A percentile compares a stretch with the other conserved stretches of the same genome.
phyloP scores from a whole-genome alignment of 2,329 filamentous ascomycete genomes.

The Zymoseptoria brevis region DNA sequence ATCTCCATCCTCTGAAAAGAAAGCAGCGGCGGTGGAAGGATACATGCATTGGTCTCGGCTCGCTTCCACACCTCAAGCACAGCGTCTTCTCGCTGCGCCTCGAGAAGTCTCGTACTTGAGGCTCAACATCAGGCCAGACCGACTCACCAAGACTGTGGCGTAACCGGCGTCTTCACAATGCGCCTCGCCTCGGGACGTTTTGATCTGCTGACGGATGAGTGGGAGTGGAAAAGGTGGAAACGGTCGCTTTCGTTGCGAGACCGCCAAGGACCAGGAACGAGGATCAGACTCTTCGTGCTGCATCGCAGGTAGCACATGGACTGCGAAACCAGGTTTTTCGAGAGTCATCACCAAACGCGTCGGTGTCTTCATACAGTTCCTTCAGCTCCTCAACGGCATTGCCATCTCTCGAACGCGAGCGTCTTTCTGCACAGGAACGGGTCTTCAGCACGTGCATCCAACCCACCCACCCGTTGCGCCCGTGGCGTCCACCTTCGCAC shows the following conservation, averaged over 20 bases:
- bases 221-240: neutral
- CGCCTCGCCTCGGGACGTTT: neutral
- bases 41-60: neutral
- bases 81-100: neutral
- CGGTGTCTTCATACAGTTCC: too few relatives aligned
- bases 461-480: neutral
- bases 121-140: neutral
- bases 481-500: neutral
- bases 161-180: too few relatives aligned
- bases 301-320: too few relatives aligned
- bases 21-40: neutral
- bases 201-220: too few relatives aligned
- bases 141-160: neutral
- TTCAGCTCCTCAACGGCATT: too few relatives aligned
- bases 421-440: too few relatives aligned
- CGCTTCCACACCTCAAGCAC: neutral
- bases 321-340: too few relatives aligned
- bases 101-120: neutral
- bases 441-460: neutral
- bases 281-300: too few relatives aligned
- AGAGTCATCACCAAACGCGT: too few relatives aligned
- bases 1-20: too few relatives aligned
- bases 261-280: neutral
- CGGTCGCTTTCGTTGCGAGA: neutral
- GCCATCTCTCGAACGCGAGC: too few relatives aligned